Evolutionary conservation across 768 basidiomycete genomes (phyloP).

Genomic region (Nidula microcarpa): DNA sequence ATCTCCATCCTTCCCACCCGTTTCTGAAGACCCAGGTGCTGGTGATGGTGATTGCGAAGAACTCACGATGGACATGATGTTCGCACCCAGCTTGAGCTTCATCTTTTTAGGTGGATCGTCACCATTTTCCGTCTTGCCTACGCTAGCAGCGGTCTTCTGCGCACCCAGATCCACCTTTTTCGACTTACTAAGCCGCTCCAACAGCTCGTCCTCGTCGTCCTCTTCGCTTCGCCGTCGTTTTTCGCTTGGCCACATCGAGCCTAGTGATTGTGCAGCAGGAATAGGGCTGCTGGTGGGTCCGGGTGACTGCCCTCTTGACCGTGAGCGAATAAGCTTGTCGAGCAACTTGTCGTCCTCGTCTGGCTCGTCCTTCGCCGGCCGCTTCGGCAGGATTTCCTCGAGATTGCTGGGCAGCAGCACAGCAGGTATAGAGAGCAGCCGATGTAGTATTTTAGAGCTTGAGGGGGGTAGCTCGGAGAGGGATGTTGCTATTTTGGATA

Average conservation of each 20-base stretch:
- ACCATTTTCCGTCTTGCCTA: constrained; percentile 30
- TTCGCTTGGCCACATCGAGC: constrained; percentile 53
- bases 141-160: constrained; percentile 26
- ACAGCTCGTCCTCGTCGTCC: constrained; percentile 66
- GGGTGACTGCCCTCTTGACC: constrained; percentile 31
- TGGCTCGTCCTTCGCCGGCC: constrained; percentile 30
- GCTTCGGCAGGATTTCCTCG: constrained; percentile 49
- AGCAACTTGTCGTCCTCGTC: constrained; percentile 59
- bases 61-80: constrained; percentile 33
- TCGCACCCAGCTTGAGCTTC: constrained; percentile 64
- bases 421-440: constrained; percentile 26
- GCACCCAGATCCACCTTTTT: constrained; percentile 51
- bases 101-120: constrained; percentile 70
- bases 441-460: constrained; percentile 34
- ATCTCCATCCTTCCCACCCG: constrained; percentile 70
- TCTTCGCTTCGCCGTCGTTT: constrained; percentile 73
- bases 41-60: constrained; percentile 13
- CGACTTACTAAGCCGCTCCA: constrained; percentile 60
- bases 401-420: too few species aligned
- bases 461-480: constrained; percentile 28
- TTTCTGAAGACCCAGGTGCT: constrained; percentile 51
- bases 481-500: constrained; percentile 20
- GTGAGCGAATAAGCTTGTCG: constrained; percentile 46
- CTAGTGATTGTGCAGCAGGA: constrained; percentile 26
- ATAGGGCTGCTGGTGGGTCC: constrained; percentile 13